Evolutionary conservation across 176 grass and related monocot species (phyloP), one percentile per base, ranked within the genome.

Genomic region (Raddia distichophylla): DNA sequence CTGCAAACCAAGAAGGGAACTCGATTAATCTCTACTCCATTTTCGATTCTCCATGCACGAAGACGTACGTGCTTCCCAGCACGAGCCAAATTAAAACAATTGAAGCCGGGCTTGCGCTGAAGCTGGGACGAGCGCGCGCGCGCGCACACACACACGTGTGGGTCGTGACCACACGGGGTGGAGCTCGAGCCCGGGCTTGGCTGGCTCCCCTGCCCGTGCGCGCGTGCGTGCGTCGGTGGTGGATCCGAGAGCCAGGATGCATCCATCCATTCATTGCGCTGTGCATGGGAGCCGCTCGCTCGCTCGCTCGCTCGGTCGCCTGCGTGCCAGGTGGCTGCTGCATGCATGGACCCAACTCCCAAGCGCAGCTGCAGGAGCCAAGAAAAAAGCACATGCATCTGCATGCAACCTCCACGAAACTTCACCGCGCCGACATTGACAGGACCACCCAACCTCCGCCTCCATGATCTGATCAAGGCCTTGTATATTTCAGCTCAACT

Each of bases 381-480:
- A 62, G 32, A 33, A 6, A 78, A 44, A 7, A 22, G 64, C 54
- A 51, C 45, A 40, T 54, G 64, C 18, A 16, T 5, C 71, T 33
- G 58, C 48, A 27, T 77, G 66, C 73, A 70, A 79, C 49, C 16
- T 43, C 67, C 6, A 60, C 51, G 81, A 88, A 84, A 73, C 60
- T 88, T 88, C 74, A 20, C 34, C 43, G 66, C 46, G 44, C 20
- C 43, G 61, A 68, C 68, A 73, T 7, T 0, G 84, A 73, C 35
- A 73, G 76, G 68, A 79, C 58, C 83, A 73, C 75, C 15, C 20
- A 40, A 17, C 55, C 35, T 0, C 8, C 65, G 4, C 19, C 44
- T 15, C 17, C 6, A 5, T 27, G 27, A 27, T 27, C 27, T 27
- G 27, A 27, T 27, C n/a, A n/a, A n/a, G n/a, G n/a, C n/a, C n/a